Percentiles rank a stretch among this genome's conserved stretches.
Evolutionary conservation across 2,329 filamentous ascomycete genomes (phyloP).

Genomic region (Didymella keratinophila): DNA sequence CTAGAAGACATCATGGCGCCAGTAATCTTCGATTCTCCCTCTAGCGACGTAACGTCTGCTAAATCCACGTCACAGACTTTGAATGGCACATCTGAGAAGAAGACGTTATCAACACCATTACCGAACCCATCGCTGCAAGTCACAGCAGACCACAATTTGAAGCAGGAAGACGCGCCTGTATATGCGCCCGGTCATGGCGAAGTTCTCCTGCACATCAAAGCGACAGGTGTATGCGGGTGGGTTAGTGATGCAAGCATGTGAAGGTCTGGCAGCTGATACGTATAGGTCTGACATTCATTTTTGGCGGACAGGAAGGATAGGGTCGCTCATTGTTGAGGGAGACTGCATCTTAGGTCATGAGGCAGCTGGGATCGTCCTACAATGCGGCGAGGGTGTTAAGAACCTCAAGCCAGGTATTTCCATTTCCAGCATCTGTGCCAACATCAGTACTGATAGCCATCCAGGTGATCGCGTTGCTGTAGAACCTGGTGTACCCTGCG

Average conservation of each 20-base stretch:
- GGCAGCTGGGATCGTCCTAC: conserved; percentile 66
- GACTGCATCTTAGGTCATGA: conserved; percentile 73
- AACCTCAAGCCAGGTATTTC: conserved; percentile 57
- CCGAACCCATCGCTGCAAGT: conserved; percentile 66
- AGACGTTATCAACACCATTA: conserved; percentile 35
- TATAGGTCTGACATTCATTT: conserved; percentile 71
- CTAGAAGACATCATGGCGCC: conserved; percentile 30
- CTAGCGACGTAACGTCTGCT: conserved; percentile 5
- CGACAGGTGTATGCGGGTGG: conserved; percentile 70
- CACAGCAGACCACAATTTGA: conserved; percentile 67
- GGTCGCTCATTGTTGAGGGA: conserved; percentile 66
- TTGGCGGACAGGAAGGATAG: conserved; percentile 71
- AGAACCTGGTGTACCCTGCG: conserved; percentile 71
- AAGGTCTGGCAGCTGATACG: not conserved
- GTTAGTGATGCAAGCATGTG: conserved; percentile 3
- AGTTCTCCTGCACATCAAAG: conserved; percentile 68
- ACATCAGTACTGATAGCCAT: not conserved
- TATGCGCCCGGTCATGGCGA: conserved; percentile 62
- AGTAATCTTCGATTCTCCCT: conserved; percentile 16
- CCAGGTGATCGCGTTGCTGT: conserved; percentile 70
- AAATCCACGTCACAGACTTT: conserved; percentile 18
- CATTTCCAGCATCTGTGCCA: not conserved
- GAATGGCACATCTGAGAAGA: conserved; percentile 22
- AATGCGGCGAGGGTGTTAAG: conserved; percentile 63
- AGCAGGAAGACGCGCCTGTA: conserved; percentile 65